Evolutionary conservation across 2,329 filamentous ascomycete genomes (phyloP).

Genomic region (Hysterium pulicare): DNA sequence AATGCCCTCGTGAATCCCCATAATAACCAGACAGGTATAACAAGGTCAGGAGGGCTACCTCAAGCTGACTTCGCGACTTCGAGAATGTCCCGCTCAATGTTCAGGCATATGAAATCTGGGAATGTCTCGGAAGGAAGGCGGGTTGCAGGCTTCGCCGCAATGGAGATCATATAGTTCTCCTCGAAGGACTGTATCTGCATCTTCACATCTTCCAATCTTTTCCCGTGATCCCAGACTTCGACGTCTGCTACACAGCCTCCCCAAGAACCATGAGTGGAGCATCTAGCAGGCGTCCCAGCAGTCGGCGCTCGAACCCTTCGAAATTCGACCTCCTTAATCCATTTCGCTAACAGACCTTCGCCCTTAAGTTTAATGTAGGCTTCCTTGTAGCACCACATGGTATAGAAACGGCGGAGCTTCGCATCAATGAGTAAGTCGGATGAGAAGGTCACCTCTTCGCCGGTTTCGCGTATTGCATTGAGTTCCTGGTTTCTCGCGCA

Average conservation of each 20-base stretch:
- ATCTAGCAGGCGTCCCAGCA: conserved; percentile 40
- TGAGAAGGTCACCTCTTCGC: conserved; percentile 35
- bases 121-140: conserved; percentile 34
- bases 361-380: conserved; percentile 81
- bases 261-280: conserved; percentile 44
- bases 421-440: conserved; percentile 53
- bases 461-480: conserved; percentile 32
- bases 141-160: conserved; percentile 44
- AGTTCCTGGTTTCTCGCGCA: conserved; percentile 39
- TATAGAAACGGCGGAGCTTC: conserved; percentile 69
- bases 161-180: conserved; percentile 57
- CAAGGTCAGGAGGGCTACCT: not conserved
- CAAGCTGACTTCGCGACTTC: not conserved
- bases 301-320: conserved; percentile 57
- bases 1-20: too few relatives aligned
- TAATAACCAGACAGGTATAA: too few relatives aligned
- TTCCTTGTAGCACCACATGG: conserved; percentile 76
- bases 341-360: conserved; percentile 69
- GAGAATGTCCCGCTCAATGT: conserved; percentile 46
- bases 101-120: conserved; percentile 40
- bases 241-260: conserved; percentile 47
- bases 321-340: conserved; percentile 70
- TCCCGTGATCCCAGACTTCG: conserved; percentile 49
- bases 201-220: conserved; percentile 49
- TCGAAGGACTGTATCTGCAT: conserved; percentile 59